These are phyloP conservation scores for Diaporthe sp. DNA, from an alignment of 2,329 filamentous ascomycete genomes.

Conservation along the genomic window DNA sequence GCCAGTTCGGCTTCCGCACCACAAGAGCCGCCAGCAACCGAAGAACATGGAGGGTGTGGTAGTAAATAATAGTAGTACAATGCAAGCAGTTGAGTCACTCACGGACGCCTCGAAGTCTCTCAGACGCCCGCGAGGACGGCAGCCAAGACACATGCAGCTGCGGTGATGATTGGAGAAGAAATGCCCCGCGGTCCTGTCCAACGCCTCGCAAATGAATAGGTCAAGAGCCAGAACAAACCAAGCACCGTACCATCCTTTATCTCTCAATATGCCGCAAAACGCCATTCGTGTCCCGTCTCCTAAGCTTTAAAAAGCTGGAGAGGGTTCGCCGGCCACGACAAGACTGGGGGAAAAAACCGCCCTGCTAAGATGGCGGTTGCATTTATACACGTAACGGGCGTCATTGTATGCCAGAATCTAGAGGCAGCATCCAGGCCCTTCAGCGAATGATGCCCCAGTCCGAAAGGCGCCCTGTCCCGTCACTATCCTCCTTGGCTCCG, in stretches of 20 bases:
- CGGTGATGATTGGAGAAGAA: conserved; percentile 11
- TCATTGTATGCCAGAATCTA: background rate
- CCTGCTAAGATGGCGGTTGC: conserved; percentile 3
- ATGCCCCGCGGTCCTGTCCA: background rate
- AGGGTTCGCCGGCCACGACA: background rate
- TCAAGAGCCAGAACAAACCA: background rate
- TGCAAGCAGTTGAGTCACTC: background rate
- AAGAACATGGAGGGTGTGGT: background rate
- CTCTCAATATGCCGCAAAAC: conserved; percentile 4
- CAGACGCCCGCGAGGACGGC: background rate
- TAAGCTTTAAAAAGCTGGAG: background rate
- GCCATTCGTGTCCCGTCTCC: background rate
- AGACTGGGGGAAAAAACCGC: background rate
- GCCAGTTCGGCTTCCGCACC: background rate
- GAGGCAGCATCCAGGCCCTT: conserved; percentile 35
- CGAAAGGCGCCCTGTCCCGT: conserved; percentile 67
- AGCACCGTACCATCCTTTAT: background rate
- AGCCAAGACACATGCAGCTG: background rate
- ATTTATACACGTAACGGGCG: conserved; percentile 8
- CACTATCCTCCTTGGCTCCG: conserved; percentile 75
- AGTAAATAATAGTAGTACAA: conserved; percentile 25
- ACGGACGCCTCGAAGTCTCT: background rate
- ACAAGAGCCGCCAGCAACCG: background rate
- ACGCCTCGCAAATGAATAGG: conserved; percentile 28
- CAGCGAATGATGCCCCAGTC: conserved; percentile 88